phyloP scores from a whole-genome alignment of 257 asterid genomes.

The Gentiana macrophylla region DNA sequence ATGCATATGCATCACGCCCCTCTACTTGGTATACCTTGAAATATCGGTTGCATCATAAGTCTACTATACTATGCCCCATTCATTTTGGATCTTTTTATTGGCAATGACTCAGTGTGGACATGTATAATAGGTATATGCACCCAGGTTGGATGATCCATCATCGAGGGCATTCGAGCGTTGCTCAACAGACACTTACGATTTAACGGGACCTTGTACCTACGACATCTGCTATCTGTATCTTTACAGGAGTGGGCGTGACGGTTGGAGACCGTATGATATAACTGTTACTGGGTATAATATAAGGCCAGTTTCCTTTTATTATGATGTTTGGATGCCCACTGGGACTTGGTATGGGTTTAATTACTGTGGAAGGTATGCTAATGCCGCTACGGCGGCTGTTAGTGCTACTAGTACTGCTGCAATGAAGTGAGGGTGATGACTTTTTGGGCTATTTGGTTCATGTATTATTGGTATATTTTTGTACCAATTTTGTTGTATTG shows the following conservation, averaged over 20 bases:
- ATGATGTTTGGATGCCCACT: slow-evolving; percentile 52
- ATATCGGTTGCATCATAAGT: too few species aligned
- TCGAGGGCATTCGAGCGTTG: slow-evolving; percentile 69
- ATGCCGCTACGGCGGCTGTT: not conserved
- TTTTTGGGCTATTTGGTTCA: too few species aligned
- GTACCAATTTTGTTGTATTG: too few species aligned
- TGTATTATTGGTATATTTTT: too few species aligned
- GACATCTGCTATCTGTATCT: slow-evolving; percentile 82
- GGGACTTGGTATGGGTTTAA: slow-evolving; percentile 70
- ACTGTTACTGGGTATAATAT: slow-evolving; percentile 48
- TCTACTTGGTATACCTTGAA: too few species aligned
- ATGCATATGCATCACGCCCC: too few species aligned
- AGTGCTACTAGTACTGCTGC: not conserved
- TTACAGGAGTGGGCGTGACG: slow-evolving; percentile 84
- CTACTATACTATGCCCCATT: not conserved
- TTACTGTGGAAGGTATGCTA: slow-evolving; percentile 26
- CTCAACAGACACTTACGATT: slow-evolving; percentile 58
- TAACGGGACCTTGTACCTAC: slow-evolving; percentile 79
- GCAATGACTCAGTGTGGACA: too few species aligned
- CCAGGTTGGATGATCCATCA: slow-evolving; percentile 64
- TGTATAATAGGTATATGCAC: slow-evolving; percentile 62
- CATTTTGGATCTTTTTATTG: not conserved
- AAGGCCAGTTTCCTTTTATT: slow-evolving; percentile 45
- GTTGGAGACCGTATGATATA: slow-evolving; percentile 81
- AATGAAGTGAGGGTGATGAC: slow-evolving; percentile 5